phyloP scores from a whole-genome alignment of 257 asterid genomes.

The Solanum pimpinellifolium region DNA sequence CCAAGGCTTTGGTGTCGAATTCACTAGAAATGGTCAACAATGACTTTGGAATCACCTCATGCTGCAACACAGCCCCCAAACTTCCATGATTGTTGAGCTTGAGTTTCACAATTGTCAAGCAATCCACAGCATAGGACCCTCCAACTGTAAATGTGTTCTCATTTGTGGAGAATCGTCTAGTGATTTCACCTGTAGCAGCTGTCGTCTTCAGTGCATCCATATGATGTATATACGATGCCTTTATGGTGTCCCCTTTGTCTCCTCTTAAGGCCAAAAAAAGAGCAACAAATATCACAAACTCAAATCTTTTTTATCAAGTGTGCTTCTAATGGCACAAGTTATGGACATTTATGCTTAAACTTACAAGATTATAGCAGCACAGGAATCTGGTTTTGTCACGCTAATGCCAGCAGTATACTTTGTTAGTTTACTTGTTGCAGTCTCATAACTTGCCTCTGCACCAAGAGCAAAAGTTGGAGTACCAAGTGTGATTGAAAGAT shows the following conservation, averaged over 20 bases:
- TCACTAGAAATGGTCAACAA: conserved; percentile 48
- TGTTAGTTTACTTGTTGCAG: conserved; percentile 46
- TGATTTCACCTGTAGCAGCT: conserved; percentile 48
- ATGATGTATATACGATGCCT: conserved; percentile 50
- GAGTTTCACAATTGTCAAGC: conserved; percentile 43
- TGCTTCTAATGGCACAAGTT: background rate
- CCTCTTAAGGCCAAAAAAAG: conserved; percentile 26
- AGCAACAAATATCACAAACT: background rate
- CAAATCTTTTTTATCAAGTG: background rate
- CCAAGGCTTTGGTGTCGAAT: conserved; percentile 58
- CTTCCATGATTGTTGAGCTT: conserved; percentile 59
- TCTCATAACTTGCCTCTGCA: conserved; percentile 78
- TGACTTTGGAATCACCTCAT: conserved; percentile 39
- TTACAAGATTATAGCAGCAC: conserved; percentile 69
- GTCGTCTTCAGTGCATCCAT: conserved; percentile 44
- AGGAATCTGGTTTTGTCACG: conserved; percentile 59
- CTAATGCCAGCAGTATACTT: conserved; percentile 77
- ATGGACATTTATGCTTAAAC: conserved; percentile 1
- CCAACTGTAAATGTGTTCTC: conserved; percentile 59
- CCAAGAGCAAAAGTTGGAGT: conserved; percentile 84
- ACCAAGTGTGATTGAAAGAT: conserved; percentile 58
- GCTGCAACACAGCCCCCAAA: conserved; percentile 53
- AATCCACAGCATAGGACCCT: conserved; percentile 45
- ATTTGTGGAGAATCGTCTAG: conserved; percentile 54
- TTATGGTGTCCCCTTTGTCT: conserved; percentile 59